Conservation (phyloP, 345 rosid genomes). For the Hirschfeldia incana region DNA sequence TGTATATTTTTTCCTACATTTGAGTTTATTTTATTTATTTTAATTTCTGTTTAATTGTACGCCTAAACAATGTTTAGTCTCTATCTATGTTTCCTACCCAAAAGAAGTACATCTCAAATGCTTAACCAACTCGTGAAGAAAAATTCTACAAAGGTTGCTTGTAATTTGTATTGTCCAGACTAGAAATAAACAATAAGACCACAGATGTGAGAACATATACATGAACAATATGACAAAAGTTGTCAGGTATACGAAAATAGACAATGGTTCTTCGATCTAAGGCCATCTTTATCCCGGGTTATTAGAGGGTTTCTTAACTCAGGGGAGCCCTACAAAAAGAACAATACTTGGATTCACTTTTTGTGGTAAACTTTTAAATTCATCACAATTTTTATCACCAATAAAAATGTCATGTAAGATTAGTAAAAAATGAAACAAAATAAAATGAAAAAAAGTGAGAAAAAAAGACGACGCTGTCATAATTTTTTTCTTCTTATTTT, state of each 20-base stretch:
- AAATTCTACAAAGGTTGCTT: background rate
- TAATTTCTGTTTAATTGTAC: constrained; percentile 3
- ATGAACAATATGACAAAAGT: background rate
- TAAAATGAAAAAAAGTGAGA: too few relatives aligned
- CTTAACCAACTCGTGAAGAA: background rate
- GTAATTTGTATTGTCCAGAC: constrained; percentile 10
- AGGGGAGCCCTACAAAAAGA: too few relatives aligned
- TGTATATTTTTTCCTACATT: constrained; percentile 54
- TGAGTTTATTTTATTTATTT: constrained; percentile 46
- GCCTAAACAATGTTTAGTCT: background rate
- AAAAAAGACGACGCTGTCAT: too few relatives aligned
- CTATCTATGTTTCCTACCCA: background rate
- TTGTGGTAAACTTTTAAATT: too few relatives aligned
- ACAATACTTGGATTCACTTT: too few relatives aligned
- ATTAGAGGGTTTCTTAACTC: too few relatives aligned
- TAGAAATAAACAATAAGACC: background rate
- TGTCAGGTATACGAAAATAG: background rate
- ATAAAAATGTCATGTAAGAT: too few relatives aligned
- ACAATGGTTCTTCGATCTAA: background rate
- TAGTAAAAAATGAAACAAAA: too few relatives aligned
- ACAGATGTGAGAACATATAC: background rate
- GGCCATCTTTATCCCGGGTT: too few relatives aligned
- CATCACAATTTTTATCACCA: too few relatives aligned
- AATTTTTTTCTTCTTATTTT: too few relatives aligned
- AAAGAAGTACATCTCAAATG: constrained; percentile 13